Base-by-base conservation (phyloP, 2,329 filamentous ascomycete genomes). In the Endocalyx cinctus region DNA sequence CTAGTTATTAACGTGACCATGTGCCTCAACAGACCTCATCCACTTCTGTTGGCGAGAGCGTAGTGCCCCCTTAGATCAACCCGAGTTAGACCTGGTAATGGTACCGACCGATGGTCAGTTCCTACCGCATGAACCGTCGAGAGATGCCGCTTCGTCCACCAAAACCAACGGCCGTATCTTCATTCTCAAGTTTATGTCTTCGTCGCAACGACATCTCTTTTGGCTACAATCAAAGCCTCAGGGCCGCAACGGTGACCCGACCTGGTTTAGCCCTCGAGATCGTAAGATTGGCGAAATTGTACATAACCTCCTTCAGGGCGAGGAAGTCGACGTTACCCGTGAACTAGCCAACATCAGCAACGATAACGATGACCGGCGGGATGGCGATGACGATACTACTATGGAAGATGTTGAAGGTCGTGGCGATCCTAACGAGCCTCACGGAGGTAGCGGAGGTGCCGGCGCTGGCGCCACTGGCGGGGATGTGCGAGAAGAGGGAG, bases 21-120 rank as follows among this genome's bases (percentile, higher is more conserved):
- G 20, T 23, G n/a, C 8, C 41, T 52, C 19, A 58, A n/a, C 45
- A 88, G 84, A 96, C 33, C 77, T 98, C 40, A 74, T 94, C 41
- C 89, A 96, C 68, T 95, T 98, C 67, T 96, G 89, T 76, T 98
- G 94, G 94, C 84, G 89, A 46, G 81, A 86, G 52, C 83, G 92
- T 47, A 74, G 71, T 47, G 76, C 78, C 38, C 69, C 81, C 15
- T 64, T 87, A 46, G 77, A 84, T 43, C 67, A 84, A 38, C 83
- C 89, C 37, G 84, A 92, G 40, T 67, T 95, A 43, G 89, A 98
- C 58, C 76, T 98, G 23, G 79, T 96, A 51, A 96, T 96, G 86
- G 82, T 98, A 33, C 90, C 92, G 15, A 74, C 76, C 34, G 94
- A 98, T 59, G 87, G 85, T 49, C 82, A 79, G 52, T 98, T 98